phyloP scores from a whole-genome alignment of 495 filamentous ascomycete species.

The Lophiotrema nucula region DNA sequence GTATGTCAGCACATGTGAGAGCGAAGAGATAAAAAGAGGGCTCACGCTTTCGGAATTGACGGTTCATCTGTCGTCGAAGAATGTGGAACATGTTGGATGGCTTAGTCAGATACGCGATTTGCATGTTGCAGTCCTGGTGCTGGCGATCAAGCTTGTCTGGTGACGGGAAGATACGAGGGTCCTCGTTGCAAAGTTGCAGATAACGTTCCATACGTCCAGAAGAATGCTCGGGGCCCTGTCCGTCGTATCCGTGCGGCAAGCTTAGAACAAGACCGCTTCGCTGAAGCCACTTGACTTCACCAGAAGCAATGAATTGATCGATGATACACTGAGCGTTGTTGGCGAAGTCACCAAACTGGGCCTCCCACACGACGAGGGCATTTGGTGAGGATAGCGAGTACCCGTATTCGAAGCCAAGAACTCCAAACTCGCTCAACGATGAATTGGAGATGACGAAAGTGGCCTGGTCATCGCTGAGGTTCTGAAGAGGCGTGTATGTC shows the following conservation, averaged over 20 bases:
- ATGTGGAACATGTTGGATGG: constrained; percentile 96
- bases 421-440: constrained; percentile 91
- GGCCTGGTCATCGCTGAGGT: constrained; percentile 84
- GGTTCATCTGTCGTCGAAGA: constrained; percentile 93
- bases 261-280: constrained; percentile 92
- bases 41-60: constrained; percentile 90
- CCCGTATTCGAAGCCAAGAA: constrained; percentile 96
- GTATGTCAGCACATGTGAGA: no score
- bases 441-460: constrained; percentile 97
- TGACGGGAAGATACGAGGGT: constrained; percentile 86
- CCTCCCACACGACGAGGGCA: constrained; percentile 98
- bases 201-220: constrained; percentile 97
- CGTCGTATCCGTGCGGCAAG: constrained; percentile 95
- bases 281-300: constrained; percentile 98
- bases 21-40: no score
- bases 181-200: constrained; percentile 96
- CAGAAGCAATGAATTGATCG: constrained; percentile 97
- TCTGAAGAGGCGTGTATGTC: constrained; percentile 88
- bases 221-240: constrained; percentile 97
- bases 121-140: constrained; percentile 99
- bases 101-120: constrained; percentile 90
- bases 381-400: constrained; percentile 96
- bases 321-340: constrained; percentile 99
- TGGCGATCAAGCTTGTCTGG: constrained; percentile 89
- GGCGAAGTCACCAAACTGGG: constrained; percentile 98